These are phyloP conservation scores for Micractinium conductrix DNA, from an alignment of 139 green algal species.

Conservation along the genomic window DNA sequence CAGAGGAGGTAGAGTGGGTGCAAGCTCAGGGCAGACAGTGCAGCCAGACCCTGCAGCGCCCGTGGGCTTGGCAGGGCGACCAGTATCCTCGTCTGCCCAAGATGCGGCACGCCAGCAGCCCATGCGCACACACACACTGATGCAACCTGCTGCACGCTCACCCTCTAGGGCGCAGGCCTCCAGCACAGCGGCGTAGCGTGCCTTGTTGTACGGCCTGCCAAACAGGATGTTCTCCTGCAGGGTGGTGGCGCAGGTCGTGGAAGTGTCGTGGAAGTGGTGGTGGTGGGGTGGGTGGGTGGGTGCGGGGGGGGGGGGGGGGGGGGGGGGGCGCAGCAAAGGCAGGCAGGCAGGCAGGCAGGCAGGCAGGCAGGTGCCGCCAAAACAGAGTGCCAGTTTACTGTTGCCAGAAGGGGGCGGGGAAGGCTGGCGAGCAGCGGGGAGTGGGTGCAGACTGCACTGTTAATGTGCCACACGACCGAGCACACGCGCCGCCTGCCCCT, in stretches of 20 bases:
- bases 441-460: background rate
- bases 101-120: too few relatives aligned
- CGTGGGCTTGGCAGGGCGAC: too few relatives aligned
- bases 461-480: background rate
- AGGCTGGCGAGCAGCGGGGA: background rate
- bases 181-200: constrained; percentile 66
- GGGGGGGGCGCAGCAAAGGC: too few relatives aligned
- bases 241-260: too few relatives aligned
- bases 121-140: too few relatives aligned
- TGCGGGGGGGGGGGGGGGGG: background rate
- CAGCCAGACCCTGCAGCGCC: too few relatives aligned
- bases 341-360: background rate
- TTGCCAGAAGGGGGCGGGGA: background rate
- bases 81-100: too few relatives aligned
- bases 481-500: background rate
- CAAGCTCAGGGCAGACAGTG: too few relatives aligned
- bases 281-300: background rate
- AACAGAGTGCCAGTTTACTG: too few relatives aligned
- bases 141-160: background rate
- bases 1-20: too few relatives aligned
- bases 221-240: constrained; percentile 86
- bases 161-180: constrained; percentile 64
- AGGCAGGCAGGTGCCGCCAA: too few relatives aligned
- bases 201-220: constrained; percentile 59
- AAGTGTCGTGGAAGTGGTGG: too few relatives aligned